Percentiles rank a stretch among this genome's conserved stretches.
These are phyloP conservation scores for Plasmodium chabaudi DNA, from an alignment of 169 alveolate species.

Conservation along the genomic window DNA sequence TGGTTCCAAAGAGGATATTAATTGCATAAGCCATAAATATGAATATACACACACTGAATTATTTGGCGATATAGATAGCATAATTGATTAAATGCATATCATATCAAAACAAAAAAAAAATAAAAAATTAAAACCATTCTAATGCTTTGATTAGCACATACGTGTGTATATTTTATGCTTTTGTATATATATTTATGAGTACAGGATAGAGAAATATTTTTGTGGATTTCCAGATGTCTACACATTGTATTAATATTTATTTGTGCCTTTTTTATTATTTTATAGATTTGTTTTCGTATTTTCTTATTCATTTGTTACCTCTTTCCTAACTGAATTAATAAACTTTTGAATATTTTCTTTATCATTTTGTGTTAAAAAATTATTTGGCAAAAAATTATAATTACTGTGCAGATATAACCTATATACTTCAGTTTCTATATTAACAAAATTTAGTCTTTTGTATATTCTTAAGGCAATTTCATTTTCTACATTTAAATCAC, in stretches of 20 bases:
- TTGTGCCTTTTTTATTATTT: not conserved
- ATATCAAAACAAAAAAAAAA: slow-evolving; percentile 9
- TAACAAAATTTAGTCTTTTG: slow-evolving; percentile 78
- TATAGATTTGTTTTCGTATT: not conserved
- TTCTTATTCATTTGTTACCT: too few relatives aligned
- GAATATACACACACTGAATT: not conserved
- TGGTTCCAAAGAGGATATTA: not conserved
- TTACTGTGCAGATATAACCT: slow-evolving; percentile 71
- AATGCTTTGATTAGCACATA: too few relatives aligned
- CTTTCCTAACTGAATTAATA: not conserved
- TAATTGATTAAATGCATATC: slow-evolving; percentile 18
- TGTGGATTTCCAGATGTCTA: too few relatives aligned
- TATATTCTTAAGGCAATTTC: slow-evolving; percentile 81
- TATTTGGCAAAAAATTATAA: slow-evolving; percentile 36
- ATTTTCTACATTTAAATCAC: slow-evolving; percentile 81
- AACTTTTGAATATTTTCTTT: slow-evolving; percentile 28
- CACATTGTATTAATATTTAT: not conserved
- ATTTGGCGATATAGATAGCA: slow-evolving; percentile 22
- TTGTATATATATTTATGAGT: too few relatives aligned
- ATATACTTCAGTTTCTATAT: slow-evolving; percentile 76
- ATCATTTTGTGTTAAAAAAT: slow-evolving; percentile 25
- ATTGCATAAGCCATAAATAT: too few relatives aligned
- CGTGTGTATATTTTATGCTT: too few relatives aligned
- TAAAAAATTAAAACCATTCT: too few relatives aligned
- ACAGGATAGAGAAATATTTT: too few relatives aligned